Evolutionary conservation across 2,329 filamentous ascomycete genomes (phyloP).

Genomic region (Fusarium beomiforme): DNA sequence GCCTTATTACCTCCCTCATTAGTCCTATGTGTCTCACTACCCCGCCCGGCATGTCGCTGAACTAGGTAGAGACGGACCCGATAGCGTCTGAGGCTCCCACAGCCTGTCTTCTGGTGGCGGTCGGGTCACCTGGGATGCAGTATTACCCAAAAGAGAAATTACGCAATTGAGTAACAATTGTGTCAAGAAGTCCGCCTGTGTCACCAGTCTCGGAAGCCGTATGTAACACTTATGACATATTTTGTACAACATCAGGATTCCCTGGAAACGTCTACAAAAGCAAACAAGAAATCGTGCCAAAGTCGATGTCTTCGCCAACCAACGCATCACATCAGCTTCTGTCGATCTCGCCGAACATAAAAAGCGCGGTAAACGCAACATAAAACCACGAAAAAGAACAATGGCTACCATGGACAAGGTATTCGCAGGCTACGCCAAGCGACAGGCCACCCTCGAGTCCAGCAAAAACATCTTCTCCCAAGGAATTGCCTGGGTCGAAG

Average conservation of each 20-base stretch:
- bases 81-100: no score
- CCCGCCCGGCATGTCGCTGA: no score
- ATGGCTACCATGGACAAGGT: constrained; percentile 58
- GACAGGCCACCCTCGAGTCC: constrained; percentile 40
- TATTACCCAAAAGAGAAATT: constrained; percentile 19
- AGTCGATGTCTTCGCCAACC: neutral
- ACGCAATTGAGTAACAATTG: neutral
- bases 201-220: neutral
- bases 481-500: constrained; percentile 60
- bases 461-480: constrained; percentile 37
- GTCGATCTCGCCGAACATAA: no score
- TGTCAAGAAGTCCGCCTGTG: neutral
- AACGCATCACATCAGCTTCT: neutral
- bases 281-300: neutral
- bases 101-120: neutral
- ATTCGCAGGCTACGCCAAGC: constrained; percentile 50
- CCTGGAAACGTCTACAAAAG: constrained; percentile 5
- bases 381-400: no score
- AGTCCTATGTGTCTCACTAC: no score
- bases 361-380: no score
- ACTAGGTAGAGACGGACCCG: no score
- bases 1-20: no score
- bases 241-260: neutral
- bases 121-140: neutral
- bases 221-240: no score